These are phyloP conservation scores for Aspergillus leporis DNA, from an alignment of 495 filamentous ascomycete species.

Conservation along the genomic window DNA sequence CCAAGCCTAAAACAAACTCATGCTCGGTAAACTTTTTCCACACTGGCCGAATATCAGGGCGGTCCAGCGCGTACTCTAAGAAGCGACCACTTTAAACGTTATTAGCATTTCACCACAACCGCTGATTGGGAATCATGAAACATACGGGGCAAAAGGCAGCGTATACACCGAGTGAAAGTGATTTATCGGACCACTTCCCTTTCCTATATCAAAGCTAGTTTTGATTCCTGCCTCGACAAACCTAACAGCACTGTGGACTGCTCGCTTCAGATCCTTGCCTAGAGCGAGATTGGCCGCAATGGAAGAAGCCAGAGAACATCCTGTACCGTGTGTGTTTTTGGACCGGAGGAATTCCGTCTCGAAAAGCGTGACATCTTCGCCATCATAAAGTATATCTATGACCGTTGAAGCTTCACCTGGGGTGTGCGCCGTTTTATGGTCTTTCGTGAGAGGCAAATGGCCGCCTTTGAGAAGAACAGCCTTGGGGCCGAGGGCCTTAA, in stretches of 20 bases:
- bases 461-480: conserved; percentile 91
- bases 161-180: conserved; percentile 86
- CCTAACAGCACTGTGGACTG: conserved; percentile 68
- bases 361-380: conserved; percentile 53
- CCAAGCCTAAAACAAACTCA: conserved; percentile 75
- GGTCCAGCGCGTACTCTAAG: conserved; percentile 78
- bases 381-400: conserved; percentile 73
- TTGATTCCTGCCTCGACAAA: conserved; percentile 86
- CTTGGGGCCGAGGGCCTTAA: conserved; percentile 69
- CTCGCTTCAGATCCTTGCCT: conserved; percentile 57
- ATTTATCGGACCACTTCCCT: conserved; percentile 86
- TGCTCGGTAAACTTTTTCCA: conserved; percentile 80
- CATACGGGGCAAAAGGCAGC: conserved; percentile 81
- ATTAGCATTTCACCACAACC: conserved; percentile 8
- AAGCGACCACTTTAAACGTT: conserved; percentile 64
- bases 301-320: conserved; percentile 90
- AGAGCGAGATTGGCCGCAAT: conserved; percentile 85
- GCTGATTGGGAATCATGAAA: conserved; percentile 12
- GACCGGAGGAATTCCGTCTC: conserved; percentile 68
- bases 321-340: conserved; percentile 91
- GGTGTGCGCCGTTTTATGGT: conserved; percentile 50
- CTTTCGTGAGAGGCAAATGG: conserved; percentile 74
- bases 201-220: conserved; percentile 70
- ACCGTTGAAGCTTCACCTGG: conserved; percentile 62
- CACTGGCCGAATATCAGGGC: conserved; percentile 65